phyloP scores from a whole-genome alignment of 306 rosid species.

The Chamaecrista fasciculata region DNA sequence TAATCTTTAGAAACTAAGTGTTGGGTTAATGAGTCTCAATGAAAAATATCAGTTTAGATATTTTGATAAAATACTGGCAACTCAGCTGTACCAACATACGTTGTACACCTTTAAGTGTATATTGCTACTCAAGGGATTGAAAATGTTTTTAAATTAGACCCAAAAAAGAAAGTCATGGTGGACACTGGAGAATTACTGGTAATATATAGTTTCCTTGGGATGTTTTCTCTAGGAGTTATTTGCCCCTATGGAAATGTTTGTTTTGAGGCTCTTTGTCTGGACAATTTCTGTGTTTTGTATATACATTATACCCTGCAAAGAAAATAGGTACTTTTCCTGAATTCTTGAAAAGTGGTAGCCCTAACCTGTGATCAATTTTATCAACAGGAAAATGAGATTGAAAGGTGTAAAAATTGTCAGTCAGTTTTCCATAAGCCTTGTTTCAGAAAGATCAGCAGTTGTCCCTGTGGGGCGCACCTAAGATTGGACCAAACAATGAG shows the following conservation, averaged over 20 bases:
- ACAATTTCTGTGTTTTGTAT: neutral
- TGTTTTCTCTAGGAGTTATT: neutral
- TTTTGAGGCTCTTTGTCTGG: neutral
- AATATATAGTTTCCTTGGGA: neutral
- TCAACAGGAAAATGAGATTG: constrained; percentile 76
- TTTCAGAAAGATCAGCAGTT: constrained; percentile 59
- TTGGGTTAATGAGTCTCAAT: neutral
- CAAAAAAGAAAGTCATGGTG: neutral
- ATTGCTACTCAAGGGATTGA: neutral
- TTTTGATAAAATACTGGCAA: neutral
- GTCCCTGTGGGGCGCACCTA: constrained; percentile 66
- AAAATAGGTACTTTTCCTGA: constrained; percentile 6
- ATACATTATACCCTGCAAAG: neutral
- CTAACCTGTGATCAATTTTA: constrained; percentile 31
- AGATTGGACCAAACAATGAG: constrained; percentile 41
- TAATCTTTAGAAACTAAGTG: constrained; percentile 11
- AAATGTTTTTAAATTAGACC: neutral
- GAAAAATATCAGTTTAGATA: neutral
- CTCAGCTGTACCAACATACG: neutral
- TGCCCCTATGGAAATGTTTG: neutral
- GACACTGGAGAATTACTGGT: neutral
- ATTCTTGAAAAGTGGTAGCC: constrained; percentile 7
- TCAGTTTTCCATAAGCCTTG: constrained; percentile 76
- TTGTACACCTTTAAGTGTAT: neutral
- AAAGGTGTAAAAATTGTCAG: constrained; percentile 69